Conservation (phyloP, 1,139 yeast genomes). For the Pneumocystis canis region DNA sequence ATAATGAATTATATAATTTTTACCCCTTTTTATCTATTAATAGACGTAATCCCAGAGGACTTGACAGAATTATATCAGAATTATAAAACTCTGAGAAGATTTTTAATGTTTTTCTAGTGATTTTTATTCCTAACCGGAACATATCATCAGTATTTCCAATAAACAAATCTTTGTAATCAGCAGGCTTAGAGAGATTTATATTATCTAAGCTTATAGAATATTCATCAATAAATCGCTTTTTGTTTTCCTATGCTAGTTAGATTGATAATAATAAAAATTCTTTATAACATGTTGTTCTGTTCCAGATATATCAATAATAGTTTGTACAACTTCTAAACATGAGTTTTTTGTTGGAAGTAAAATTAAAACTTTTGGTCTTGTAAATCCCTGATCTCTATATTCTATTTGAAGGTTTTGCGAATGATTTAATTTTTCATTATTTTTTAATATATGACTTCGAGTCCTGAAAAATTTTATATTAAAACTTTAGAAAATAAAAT, state of each 20-base stretch:
- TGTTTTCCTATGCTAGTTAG: slow-evolving; percentile 44
- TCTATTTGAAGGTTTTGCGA: slow-evolving; percentile 33
- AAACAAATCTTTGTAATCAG: slow-evolving; percentile 64
- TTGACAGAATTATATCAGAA: slow-evolving; percentile 76
- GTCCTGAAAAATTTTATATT: slow-evolving; percentile 36
- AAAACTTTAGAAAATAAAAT: background rate
- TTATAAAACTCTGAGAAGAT: slow-evolving; percentile 71
- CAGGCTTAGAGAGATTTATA: slow-evolving; percentile 46
- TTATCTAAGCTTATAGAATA: slow-evolving; percentile 35
- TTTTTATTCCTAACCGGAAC: slow-evolving; percentile 75
- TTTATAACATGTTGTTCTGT: slow-evolving; percentile 34
- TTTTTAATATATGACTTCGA: slow-evolving; percentile 63
- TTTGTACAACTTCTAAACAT: slow-evolving; percentile 55
- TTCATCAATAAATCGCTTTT: slow-evolving; percentile 56
- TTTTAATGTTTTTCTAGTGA: slow-evolving; percentile 75
- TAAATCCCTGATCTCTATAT: slow-evolving; percentile 83
- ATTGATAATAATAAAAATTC: background rate
- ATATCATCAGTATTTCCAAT: slow-evolving; percentile 86
- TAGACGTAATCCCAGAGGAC: slow-evolving; percentile 81
- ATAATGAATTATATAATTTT: background rate
- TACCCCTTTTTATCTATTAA: slow-evolving; percentile 40
- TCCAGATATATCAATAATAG: slow-evolving; percentile 49
- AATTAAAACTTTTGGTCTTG: slow-evolving; percentile 76
- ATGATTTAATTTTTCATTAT: slow-evolving; percentile 44
- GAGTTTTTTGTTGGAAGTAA: slow-evolving; percentile 73